These are phyloP conservation scores for Prunus campanulata DNA, from an alignment of 306 rosid genomes.

Conservation along the genomic window DNA sequence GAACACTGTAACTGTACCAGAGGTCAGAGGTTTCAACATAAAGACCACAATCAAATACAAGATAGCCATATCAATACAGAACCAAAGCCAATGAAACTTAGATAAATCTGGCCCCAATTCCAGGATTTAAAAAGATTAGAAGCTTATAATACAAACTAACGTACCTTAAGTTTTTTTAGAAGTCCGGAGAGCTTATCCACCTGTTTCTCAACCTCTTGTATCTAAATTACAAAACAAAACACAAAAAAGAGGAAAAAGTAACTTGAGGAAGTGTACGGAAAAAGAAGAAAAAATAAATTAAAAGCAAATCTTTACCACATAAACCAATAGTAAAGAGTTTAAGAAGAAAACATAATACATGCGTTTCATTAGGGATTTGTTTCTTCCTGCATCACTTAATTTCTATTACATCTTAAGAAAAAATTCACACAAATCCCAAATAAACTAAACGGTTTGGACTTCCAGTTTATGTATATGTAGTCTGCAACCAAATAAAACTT, in stretches of 20 bases:
- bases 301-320: conserved; percentile 3
- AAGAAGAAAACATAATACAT: neutral
- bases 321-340: neutral
- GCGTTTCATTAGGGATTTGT: neutral
- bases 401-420: neutral
- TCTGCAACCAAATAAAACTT: conserved; percentile 1
- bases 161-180: conserved; percentile 79
- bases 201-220: conserved; percentile 70
- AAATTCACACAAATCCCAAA: conserved; percentile 1
- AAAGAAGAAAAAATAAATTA: neutral
- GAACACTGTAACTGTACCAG: too few species aligned
- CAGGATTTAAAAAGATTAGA: neutral
- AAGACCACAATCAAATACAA: too few species aligned
- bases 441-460: neutral
- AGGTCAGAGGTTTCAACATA: too few species aligned
- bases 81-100: neutral
- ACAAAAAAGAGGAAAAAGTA: neutral
- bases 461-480: neutral
- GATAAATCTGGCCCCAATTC: neutral
- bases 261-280: neutral
- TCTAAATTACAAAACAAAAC: conserved; percentile 36
- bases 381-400: neutral
- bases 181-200: conserved; percentile 61
- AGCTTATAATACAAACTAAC: conserved; percentile 4
- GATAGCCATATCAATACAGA: too few species aligned